Conservation (phyloP, 768 basidiomycete species). For the Amanita pseudoporphyria region DNA sequence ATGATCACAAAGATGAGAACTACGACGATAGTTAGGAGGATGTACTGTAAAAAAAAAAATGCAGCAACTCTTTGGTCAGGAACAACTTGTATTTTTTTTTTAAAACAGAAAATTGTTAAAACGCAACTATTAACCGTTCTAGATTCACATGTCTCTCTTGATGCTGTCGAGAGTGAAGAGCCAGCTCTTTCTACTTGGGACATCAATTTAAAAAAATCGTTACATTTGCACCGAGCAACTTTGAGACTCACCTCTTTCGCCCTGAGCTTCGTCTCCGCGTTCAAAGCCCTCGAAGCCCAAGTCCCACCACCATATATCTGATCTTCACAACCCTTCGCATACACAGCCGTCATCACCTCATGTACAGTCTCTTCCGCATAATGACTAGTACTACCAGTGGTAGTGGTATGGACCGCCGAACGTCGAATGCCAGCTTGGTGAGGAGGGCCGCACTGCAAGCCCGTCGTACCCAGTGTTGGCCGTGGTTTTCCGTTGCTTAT, state of each 20-base stretch:
- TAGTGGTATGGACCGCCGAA: neutral
- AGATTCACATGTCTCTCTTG: constrained; percentile 39
- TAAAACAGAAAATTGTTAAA: too few species aligned
- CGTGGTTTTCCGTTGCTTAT: neutral
- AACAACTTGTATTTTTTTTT: too few species aligned
- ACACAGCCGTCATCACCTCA: neutral
- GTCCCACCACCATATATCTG: constrained; percentile 29
- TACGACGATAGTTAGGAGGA: constrained; percentile 25
- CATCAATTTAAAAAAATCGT: too few species aligned
- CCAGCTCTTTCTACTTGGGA: constrained; percentile 33
- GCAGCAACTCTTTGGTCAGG: too few species aligned
- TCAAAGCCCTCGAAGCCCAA: constrained; percentile 59
- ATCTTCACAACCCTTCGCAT: constrained; percentile 19
- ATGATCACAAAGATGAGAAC: constrained; percentile 26
- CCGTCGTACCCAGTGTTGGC: neutral
- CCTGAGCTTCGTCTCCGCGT: constrained; percentile 52
- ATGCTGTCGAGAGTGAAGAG: constrained; percentile 27
- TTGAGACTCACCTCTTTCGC: constrained; percentile 39
- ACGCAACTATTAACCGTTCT: constrained; percentile 25
- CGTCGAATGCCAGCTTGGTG: neutral
- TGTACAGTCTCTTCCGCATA: neutral
- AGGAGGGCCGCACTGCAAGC: too few species aligned
- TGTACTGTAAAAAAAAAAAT: constrained; percentile 17
- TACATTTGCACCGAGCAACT: too few species aligned
- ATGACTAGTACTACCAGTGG: too few species aligned